Evolutionary conservation across 2,329 filamentous ascomycete genomes (phyloP), one percentile per base, ranked within the genome.

Genomic region (Trichophyton benhamiae): DNA sequence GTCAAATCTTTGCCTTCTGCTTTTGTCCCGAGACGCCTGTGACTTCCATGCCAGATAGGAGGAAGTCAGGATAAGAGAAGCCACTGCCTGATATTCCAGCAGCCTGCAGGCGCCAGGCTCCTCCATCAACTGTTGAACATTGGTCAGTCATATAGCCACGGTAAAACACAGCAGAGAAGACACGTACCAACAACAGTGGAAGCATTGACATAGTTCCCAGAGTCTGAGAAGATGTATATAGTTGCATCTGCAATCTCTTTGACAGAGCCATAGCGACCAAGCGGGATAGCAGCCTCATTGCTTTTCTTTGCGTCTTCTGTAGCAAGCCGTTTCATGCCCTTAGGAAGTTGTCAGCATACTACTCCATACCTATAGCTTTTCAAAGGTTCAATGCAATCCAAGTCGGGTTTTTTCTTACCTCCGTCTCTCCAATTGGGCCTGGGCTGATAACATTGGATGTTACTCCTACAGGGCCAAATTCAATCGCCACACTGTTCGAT

Each of bases 221-320:
- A 85, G 53, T 95, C 88, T 53, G 87, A 88, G 71, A 96, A 94
- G 61, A 97, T 73, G 68, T 86, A 99, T 0, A 97, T 83, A 0
- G 92, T 96, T 0, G 92, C 89, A 74, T 99, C 92, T 0, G 91
- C 88, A 68, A 99, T 91, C 70, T 99, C 92, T 66, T 87, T 87
- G 27, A 95, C 84, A 0, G 83, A 83, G 5, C 92, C 94, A 73
- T 85, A 84, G 61, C 91, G 81, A 0, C 90, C 90, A 1, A 86
- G 76, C 0, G 94, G 94, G 42, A 95, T 81, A 1, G 67, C 65
- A 27, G 80, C 76, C 38, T 79, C 67, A 0, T 76, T 74, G 0
- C 75, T 73, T 13, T 77, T 74, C 1, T 79, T 78, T 0, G 80
- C 74, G 60, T 80, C 78, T 22, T 80, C 79, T 36, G 82, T 78